A percentile compares a stretch with the other conserved stretches of the same genome.
Conservation (phyloP, 2,329 filamentous ascomycete species). For the Zelopaecilomyces penicillatus region DNA sequence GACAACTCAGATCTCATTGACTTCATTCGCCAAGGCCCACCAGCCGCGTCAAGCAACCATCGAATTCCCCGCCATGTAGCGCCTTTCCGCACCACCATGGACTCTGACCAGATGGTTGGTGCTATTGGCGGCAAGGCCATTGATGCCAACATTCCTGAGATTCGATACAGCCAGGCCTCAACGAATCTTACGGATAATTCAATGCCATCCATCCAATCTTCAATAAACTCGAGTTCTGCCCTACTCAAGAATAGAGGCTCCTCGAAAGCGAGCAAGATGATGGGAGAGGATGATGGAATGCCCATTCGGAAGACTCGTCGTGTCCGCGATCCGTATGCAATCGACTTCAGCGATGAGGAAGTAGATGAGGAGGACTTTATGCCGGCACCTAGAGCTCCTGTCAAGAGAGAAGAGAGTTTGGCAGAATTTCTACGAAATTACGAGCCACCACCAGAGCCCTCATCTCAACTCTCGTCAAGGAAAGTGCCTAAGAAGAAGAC, state of each 20-base stretch:
- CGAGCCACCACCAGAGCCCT: slow-evolving; percentile 51
- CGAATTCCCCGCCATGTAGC: slow-evolving; percentile 77
- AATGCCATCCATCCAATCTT: slow-evolving; percentile 49
- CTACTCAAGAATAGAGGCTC: slow-evolving; percentile 43
- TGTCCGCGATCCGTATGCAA: slow-evolving; percentile 85
- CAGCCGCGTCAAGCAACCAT: slow-evolving; percentile 53
- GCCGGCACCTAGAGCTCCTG: slow-evolving; percentile 29
- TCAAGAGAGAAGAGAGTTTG: slow-evolving; percentile 55
- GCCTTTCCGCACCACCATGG: slow-evolving; percentile 76
- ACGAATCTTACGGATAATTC: slow-evolving; percentile 51
- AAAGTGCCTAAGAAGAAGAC: slow-evolving; percentile 53
- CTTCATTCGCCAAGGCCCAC: slow-evolving; percentile 84
- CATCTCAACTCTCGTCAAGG: slow-evolving; percentile 21
- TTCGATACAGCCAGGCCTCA: slow-evolving; percentile 49
- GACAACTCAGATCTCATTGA: slow-evolving; percentile 86
- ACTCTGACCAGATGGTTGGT: slow-evolving; percentile 65
- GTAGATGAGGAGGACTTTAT: slow-evolving; percentile 43
- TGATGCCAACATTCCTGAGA: slow-evolving; percentile 48
- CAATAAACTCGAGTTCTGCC: slow-evolving; percentile 66
- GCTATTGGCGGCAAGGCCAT: slow-evolving; percentile 47
- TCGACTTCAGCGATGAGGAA: slow-evolving; percentile 69
- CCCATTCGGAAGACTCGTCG: slow-evolving; percentile 68
- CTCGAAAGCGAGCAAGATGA: slow-evolving; percentile 24
- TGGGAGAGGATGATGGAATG: slow-evolving; percentile 46
- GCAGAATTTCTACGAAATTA: slow-evolving; percentile 66